Percentiles rank a stretch among this genome's conserved stretches.
Evolutionary conservation across 768 basidiomycete species (phyloP).

Genomic region (Pleurotus citrinopileatus): DNA sequence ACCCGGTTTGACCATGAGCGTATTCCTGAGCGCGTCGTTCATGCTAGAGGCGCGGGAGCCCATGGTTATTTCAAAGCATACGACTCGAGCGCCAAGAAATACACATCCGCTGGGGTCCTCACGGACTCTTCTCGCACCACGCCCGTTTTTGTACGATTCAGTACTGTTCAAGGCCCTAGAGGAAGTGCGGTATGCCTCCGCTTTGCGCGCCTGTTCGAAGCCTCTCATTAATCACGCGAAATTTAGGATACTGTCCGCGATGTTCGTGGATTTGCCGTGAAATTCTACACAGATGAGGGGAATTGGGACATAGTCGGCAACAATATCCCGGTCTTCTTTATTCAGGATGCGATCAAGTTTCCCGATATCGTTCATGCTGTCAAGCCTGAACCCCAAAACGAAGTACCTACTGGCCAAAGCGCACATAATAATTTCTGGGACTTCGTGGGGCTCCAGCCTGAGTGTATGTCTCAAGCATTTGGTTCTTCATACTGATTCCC

Average conservation of each 20-base stretch:
- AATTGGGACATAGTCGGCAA: slow-evolving; percentile 91
- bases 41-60: slow-evolving; percentile 72
- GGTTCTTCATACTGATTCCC: background rate
- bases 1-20: slow-evolving; percentile 85
- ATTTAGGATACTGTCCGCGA: slow-evolving; percentile 72
- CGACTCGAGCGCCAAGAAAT: slow-evolving; percentile 65
- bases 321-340: slow-evolving; percentile 80
- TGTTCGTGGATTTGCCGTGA: slow-evolving; percentile 82
- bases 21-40: slow-evolving; percentile 82
- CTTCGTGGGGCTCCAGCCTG: slow-evolving; percentile 68
- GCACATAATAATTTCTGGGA: slow-evolving; percentile 92
- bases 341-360: slow-evolving; percentile 82
- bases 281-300: slow-evolving; percentile 83
- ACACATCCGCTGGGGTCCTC: slow-evolving; percentile 67
- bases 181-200: slow-evolving; percentile 69
- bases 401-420: slow-evolving; percentile 64
- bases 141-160: slow-evolving; percentile 80
- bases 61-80: slow-evolving; percentile 82
- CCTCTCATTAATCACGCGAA: background rate
- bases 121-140: slow-evolving; percentile 73
- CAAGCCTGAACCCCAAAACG: slow-evolving; percentile 83
- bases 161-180: slow-evolving; percentile 77
- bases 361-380: slow-evolving; percentile 84
- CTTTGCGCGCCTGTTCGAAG: background rate
- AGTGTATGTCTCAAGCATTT: slow-evolving; percentile 36